phyloP scores from a whole-genome alignment of 768 basidiomycete species.

The Suillus alpinus region DNA sequence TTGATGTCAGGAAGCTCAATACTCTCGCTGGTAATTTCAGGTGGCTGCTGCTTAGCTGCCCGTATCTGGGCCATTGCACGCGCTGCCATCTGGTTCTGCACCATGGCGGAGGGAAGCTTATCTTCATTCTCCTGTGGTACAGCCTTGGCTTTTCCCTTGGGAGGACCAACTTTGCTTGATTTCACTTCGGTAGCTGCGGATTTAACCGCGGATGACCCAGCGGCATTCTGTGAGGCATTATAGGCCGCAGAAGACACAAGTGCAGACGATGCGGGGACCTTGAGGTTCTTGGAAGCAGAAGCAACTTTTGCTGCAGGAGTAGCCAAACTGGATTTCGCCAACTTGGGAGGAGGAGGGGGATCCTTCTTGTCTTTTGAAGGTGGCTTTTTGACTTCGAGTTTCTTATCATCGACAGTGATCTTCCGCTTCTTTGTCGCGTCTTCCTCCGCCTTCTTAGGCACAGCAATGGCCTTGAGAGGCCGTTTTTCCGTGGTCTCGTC shows the following conservation, averaged over 20 bases:
- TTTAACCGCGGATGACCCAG: slow-evolving; percentile 27
- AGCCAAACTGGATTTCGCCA: slow-evolving; percentile 25
- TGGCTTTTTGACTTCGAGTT: slow-evolving; percentile 58
- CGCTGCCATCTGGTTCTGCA: slow-evolving; percentile 71
- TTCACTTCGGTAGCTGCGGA: slow-evolving; percentile 31
- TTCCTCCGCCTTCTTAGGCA: slow-evolving; percentile 68
- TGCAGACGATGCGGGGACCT: slow-evolving; percentile 31
- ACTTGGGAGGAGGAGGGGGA: slow-evolving; percentile 23
- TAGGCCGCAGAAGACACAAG: slow-evolving; percentile 38
- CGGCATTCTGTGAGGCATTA: slow-evolving; percentile 36
- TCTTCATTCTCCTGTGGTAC: slow-evolving; percentile 46
- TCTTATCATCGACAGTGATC: slow-evolving; percentile 53
- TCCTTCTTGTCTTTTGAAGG: slow-evolving; percentile 54
- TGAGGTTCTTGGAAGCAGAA: slow-evolving; percentile 34
- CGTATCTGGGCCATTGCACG: slow-evolving; percentile 66
- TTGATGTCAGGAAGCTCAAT: slow-evolving; percentile 95
- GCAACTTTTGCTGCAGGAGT: slow-evolving; percentile 23
- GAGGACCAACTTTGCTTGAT: slow-evolving; percentile 34
- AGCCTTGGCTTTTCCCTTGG: slow-evolving; percentile 52
- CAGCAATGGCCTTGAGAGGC: slow-evolving; percentile 43
- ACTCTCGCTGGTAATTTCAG: slow-evolving; percentile 64
- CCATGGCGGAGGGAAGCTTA: slow-evolving; percentile 56
- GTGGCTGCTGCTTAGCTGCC: slow-evolving; percentile 48
- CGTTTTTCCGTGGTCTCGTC: slow-evolving; percentile 76
- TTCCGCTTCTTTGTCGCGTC: slow-evolving; percentile 74